Conservation (phyloP, 768 basidiomycete genomes). For the Tubosaeta sp. region DNA sequence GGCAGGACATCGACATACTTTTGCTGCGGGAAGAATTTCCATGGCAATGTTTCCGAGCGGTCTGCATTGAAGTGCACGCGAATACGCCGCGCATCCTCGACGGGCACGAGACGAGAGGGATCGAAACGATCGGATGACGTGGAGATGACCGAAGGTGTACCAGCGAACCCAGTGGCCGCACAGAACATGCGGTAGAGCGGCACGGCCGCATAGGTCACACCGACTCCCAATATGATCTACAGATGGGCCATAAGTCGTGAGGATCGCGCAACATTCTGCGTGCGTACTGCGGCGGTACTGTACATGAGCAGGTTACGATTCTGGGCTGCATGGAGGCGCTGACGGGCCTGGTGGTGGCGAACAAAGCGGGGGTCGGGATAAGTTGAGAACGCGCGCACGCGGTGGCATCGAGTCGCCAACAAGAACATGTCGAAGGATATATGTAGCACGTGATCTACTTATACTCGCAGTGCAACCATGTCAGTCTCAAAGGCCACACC, state of each 20-base stretch:
- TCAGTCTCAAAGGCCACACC: slow-evolving; percentile 3
- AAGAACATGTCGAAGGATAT: slow-evolving; percentile 4
- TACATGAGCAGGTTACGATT: slow-evolving; percentile 84
- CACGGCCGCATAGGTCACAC: slow-evolving; percentile 94
- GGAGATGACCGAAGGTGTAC: slow-evolving; percentile 87
- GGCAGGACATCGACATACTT: slow-evolving; percentile 86
- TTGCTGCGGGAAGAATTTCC: slow-evolving; percentile 90
- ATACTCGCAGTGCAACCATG: neutral
- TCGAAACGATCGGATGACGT: slow-evolving; percentile 60
- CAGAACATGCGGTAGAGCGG: slow-evolving; percentile 98
- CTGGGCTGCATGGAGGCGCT: slow-evolving; percentile 45
- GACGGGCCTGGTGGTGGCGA: slow-evolving; percentile 31
- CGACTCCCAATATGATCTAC: slow-evolving; percentile 75
- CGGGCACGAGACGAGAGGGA: slow-evolving; percentile 78
- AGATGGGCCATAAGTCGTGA: slow-evolving; percentile 1
- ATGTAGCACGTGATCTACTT: neutral
- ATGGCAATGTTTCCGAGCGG: slow-evolving; percentile 81
- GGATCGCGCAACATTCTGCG: neutral
- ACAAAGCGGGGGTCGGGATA: slow-evolving; percentile 1
- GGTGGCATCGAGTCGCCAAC: neutral
- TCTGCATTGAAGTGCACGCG: slow-evolving; percentile 97
- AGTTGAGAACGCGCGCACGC: neutral
- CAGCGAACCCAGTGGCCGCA: slow-evolving; percentile 94
- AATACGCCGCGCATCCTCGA: slow-evolving; percentile 66
- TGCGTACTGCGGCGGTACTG: slow-evolving; percentile 71